Base-by-base conservation (phyloP, 2,329 filamentous ascomycete species). In the Huntiella moniliformis region DNA sequence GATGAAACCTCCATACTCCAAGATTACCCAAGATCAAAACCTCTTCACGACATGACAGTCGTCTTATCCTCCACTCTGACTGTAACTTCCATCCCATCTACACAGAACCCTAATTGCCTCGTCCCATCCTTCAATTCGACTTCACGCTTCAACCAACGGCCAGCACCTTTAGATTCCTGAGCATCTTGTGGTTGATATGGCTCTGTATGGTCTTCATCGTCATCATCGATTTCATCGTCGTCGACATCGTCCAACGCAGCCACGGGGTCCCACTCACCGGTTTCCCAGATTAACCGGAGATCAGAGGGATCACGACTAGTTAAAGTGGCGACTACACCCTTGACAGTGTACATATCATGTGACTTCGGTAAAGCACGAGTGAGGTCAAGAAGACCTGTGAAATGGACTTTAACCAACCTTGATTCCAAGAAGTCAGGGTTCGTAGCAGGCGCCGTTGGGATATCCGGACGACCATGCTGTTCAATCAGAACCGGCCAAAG, bases 221-320 rank as follows among this genome's bases (percentile, higher is more conserved):
- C 69, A 10, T 54, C 56, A 3, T 57, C 56, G 46, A 54, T 54
- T 22, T 58, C 63, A 38, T 66, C 67, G 45, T 63, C 70, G 38
- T 74, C 74, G 28, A 70, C 68, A 4, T 73, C 68, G 51, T 76
- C 69, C 53, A 75, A 73, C 50, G 72, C 69, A 6, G 71, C 71
- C 0, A 85, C 77, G 0, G 83, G 83, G 59, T 94, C 85, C 75
- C 81, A 84, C 60, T 95, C 87, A 15, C 84, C 83, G 6, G 86
- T 94, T 63, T 94, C 85, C 81, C 84, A 93, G 1, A 91, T 64
- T 42, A 96, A 60, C 36, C 67, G 70, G 50, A 88, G 63, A 37
- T 63, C 62, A 51, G 84, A 66, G 0, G 85, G 81, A 40, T 68
- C 61, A 8, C 82, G 53, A 1, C 62, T 66, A 55, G 92, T 84